Conservation (phyloP, 768 basidiomycete genomes). For the Serendipita sp. region DNA sequence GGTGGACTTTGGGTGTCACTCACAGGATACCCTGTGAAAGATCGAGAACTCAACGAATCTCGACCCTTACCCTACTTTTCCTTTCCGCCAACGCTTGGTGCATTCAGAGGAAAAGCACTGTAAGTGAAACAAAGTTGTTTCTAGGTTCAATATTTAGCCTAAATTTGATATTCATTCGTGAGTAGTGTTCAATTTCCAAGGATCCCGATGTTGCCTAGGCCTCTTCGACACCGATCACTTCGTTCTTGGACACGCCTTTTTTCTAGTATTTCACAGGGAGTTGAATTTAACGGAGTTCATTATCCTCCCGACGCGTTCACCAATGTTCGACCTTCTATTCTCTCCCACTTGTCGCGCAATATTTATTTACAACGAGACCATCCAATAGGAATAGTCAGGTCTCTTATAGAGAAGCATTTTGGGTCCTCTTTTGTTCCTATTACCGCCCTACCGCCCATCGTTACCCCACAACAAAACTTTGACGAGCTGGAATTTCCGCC, state of each 20-base stretch:
- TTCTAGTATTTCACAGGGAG: neutral
- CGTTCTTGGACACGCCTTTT: neutral
- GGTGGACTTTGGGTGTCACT: no score
- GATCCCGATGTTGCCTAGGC: no score
- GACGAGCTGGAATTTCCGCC: slow-evolving; percentile 88
- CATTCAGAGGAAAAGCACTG: no score
- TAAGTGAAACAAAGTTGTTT: no score
- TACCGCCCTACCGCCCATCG: slow-evolving; percentile 71
- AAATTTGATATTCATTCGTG: no score
- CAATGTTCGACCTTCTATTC: slow-evolving; percentile 74
- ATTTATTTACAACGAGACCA: slow-evolving; percentile 66
- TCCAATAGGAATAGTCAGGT: slow-evolving; percentile 73
- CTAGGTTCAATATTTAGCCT: no score
- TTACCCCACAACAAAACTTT: slow-evolving; percentile 84
- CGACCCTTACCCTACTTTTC: no score
- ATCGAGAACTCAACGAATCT: no score
- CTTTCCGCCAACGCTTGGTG: no score
- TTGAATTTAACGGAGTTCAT: slow-evolving; percentile 16
- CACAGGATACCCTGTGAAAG: no score
- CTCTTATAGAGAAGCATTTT: slow-evolving; percentile 74
- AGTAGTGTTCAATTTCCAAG: no score
- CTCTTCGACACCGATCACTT: neutral
- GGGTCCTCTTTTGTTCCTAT: slow-evolving; percentile 47
- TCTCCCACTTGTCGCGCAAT: slow-evolving; percentile 58
- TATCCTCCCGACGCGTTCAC: slow-evolving; percentile 67